Percentiles rank a stretch among this genome's conserved stretches.
These are phyloP conservation scores for Beta corolliflora DNA, from an alignment of 179 eudicot genomes.

Conservation along the genomic window DNA sequence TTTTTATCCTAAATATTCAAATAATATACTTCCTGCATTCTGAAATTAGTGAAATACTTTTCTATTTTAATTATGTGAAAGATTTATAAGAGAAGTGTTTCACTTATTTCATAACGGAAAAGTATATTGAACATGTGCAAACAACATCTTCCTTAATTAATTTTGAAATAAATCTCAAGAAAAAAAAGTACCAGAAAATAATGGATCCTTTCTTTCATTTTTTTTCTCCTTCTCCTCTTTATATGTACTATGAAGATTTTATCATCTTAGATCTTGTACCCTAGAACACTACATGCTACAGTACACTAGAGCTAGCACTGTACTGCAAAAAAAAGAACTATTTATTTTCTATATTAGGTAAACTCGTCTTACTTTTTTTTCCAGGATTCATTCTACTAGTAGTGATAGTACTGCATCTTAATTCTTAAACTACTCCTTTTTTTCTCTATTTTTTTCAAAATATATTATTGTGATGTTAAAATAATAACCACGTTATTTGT, in stretches of 20 bases:
- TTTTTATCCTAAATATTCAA: no score
- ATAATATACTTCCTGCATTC: no score
- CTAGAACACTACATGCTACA: background rate
- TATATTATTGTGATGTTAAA: background rate
- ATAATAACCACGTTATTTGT: background rate
- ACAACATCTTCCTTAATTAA: no score
- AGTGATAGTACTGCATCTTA: background rate
- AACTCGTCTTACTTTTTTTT: background rate
- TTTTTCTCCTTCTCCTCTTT: background rate
- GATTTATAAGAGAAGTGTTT: no score
- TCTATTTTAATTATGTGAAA: no score
- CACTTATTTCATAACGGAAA: no score
- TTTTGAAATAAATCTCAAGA: background rate
- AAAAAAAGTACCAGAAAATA: background rate
- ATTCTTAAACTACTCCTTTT: background rate
- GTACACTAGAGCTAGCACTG: background rate
- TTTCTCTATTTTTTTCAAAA: no score
- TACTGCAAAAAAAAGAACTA: background rate
- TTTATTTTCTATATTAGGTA: background rate
- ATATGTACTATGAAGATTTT: background rate
- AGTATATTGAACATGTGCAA: no score
- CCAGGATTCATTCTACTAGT: background rate
- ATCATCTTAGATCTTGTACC: background rate
- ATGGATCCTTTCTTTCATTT: background rate
- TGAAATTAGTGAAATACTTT: no score